Base-by-base conservation (phyloP, 352 stramenopile genomes). In the Pythium biforme region DNA sequence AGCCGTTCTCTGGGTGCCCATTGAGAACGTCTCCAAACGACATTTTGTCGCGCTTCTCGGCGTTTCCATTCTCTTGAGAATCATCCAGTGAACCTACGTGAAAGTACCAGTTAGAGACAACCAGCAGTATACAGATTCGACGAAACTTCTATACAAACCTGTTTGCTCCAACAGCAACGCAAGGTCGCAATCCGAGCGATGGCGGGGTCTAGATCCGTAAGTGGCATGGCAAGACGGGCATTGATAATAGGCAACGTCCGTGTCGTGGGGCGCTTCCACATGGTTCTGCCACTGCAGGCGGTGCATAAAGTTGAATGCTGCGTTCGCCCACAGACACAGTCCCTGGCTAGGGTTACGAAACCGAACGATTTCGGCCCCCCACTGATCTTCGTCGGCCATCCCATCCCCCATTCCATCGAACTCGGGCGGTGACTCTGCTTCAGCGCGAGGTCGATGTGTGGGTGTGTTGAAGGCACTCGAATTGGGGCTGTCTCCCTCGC, bases 311-410 rank as follows among this genome's bases (percentile, higher is more conserved):
- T 89, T 85, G 64, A 83, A 91, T 34, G 82, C 82, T 15, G 79
- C 82, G 48, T 91, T 91, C 6, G 82, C 77, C 81, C 82, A 91
- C 43, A 91, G 55, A 54, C 82, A 88, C 1, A 89, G 43, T 4
- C 70, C 62, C 20, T 75, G 72, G 19, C 67, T 88, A 10, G 79
- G 79, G 27, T 68, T 69, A 23, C 75, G 74, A 66, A 91, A 91
- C 2, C 76, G 77, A 53, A 64, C 68, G 10, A 53, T 55, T 50
- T 76, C 62, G 4, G 34, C 56, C 25, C 61, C 72, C 72, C 72
- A 79, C 26, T 59, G 49, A 52, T 66, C 64, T 0, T 63, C 55
- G 9, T 71, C 64, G 23, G 19, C 8, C 53, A 51, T 72, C 11
- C 53, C 33, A 17, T 76, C 59, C 4, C 62, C 64, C 34, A 83